Base-by-base conservation (phyloP, 805 yeast genomes). In the Danielia oregonensis region DNA sequence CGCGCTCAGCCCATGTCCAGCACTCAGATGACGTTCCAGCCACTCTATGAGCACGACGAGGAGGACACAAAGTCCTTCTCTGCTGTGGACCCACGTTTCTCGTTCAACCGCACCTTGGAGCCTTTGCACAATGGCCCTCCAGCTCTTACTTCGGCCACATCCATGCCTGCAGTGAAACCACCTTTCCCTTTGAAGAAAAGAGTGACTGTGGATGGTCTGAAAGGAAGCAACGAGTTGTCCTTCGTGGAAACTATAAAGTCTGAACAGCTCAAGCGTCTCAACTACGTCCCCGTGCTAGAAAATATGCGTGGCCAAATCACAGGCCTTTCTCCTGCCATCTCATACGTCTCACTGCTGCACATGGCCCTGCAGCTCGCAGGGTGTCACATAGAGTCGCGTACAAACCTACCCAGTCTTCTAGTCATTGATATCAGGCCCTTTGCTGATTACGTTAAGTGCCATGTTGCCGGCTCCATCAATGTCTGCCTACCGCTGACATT, bases 401-500 rank as follows among this genome's bases (percentile, higher is more conserved):
- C 35, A 7, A 32, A 27, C 17, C 45, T 44, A 6, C 50, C 54
- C 3, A 40, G 48, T 19, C 39, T 53, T 29, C 37, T 86, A n/a
- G 49, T 83, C 2, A 63, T 87, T 11, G 97, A 89, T 54, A 80
- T 84, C 8, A 65, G 97, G 36, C 86, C 96, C 0, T 86, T 79
- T 52, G 79, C 84, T 16, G 91, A 85, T 37, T 86, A 65, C 53
- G 70, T 79, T 27, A 72, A 68, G 39, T 52, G 69, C 2, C 87
- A 81, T 42, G 57, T 91, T 9, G 50, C 48, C 4, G 65, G 72
- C 26, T 74, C 97, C 1, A 65, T 86, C 29, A 86, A 86, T 54
- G 72, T 91, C 24, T 86, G 95, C 56, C 61, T 89, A 10, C 97
- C 97, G 2, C 82, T 95, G n/a, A 89, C 97, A 0, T 65, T 89